Base-by-base conservation (phyloP, 495 filamentous ascomycete species). In the Podospora appendiculata region DNA sequence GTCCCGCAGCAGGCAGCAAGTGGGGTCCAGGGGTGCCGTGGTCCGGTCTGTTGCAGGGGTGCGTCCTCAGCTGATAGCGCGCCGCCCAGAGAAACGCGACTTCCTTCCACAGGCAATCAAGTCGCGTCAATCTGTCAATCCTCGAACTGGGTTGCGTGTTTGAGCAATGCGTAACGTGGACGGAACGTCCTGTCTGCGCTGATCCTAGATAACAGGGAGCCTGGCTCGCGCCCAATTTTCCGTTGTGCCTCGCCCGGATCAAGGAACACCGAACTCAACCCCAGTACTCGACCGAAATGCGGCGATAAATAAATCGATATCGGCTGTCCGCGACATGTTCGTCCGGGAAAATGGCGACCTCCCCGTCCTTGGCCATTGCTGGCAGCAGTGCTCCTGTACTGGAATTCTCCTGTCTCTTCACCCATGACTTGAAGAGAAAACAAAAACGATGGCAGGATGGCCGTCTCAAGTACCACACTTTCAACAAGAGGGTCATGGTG, bases 361-460 rank as follows among this genome's bases (percentile, higher is more conserved):
- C 56, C 47, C 10, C 42, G 13, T 60, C 58, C 14, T 62, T 58
- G 17, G 51, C 47, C 13, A 35, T 44, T 13, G 51, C 50, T 33
- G 17, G 50, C 13, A 61, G 54, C 57, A 64, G 43, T 18, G 89
- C 90, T 3, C 76, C 79, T 0, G 87, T 95, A 25, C 70, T 86
- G 58, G 89, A 93, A 56, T 91, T 83, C 60, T 73, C 81, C 50
- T 95, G 90, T 59, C 82, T 96, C 17, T 96, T 86, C 67, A 95
- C 88, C 6, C 79, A 85, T 56, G 90, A 96, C 62, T 64, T 95
- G 47, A 81, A 84, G 8, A 80, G 87, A 47, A 96, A 96, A 68
- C 81, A 86, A 48, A 96, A 96, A 68, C 73, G 87, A 44, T 96
- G 90, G 90, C 88, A 92, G 58, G 91, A 96, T 85, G 91, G 91